Evolutionary conservation across 306 rosid species (phyloP), one percentile per base, ranked within the genome.

Genomic region (Cucumis melo): DNA sequence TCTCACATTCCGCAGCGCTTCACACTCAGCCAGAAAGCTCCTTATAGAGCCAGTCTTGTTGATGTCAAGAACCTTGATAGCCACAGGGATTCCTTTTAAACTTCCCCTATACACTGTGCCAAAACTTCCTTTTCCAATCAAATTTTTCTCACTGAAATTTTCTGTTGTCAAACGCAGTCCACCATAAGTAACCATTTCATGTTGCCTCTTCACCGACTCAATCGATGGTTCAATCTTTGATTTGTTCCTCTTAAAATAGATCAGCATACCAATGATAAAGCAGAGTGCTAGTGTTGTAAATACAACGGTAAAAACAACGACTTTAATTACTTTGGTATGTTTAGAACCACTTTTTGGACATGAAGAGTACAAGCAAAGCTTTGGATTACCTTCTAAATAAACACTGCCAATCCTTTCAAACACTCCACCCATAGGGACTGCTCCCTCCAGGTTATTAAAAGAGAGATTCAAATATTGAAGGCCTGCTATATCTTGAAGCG

Each of bases 11-110:
- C 75, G 87, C 87, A 86, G 36, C 10, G 87, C 86, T 55, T 92
- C 88, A 29, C 97, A 92, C 71, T 90, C 97, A 1, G 93, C 91
- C 21, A 86, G 75, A 73, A 92, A 92, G 60, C 97, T 92, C 85
- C 82, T 92, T 39, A 80, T 36, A 70, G 85, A 86, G 2, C 84
- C 88, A 23, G 76, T 80, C 51, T 72, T 77, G 34, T 57, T 66
- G 3, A 74, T 78, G 79, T 92, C 84, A 48, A 92, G 83, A 57
- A 92, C 92, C 84, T 92, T 90, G 14, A 92, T 88, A 13, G 93
- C 93, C 19, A 88, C 80, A 46, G 57, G 80, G 5, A 46, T 80
- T 68, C 83, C 86, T 29, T 73, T 48, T 84, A 74, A 75, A 23
- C 46, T 39, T 53, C 96, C 97, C 84, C 48, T 83, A 54, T 86